These are phyloP conservation scores for Cytospora chrysosperma DNA, from an alignment of 2,329 filamentous ascomycete genomes.

Conservation along the genomic window DNA sequence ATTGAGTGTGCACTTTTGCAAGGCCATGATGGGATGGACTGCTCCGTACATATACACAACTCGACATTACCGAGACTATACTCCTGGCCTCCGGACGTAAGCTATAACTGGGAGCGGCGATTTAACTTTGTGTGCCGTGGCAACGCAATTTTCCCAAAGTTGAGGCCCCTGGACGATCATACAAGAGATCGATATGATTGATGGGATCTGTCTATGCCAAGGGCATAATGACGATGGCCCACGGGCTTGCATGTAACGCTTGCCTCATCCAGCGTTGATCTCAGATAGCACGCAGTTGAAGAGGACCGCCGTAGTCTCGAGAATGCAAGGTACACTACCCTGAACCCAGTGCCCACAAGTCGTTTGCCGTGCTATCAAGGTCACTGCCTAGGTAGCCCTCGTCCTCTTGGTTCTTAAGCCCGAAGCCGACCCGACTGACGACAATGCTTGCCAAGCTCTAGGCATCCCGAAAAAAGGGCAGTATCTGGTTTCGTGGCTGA, in stretches of 20 bases:
- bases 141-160: not conserved
- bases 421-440: constrained; percentile 5
- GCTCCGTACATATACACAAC: no score
- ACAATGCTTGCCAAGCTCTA: not conserved
- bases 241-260: not conserved
- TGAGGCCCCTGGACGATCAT: not conserved
- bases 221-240: constrained; percentile 1
- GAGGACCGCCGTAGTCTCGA: not conserved
- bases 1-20: not conserved
- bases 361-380: not conserved
- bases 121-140: not conserved
- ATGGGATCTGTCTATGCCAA: constrained; percentile 15
- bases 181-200: not conserved
- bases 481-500: not conserved
- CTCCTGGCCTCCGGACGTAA: not conserved
- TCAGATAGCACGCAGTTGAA: not conserved
- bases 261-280: not conserved
- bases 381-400: not conserved
- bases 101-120: constrained; percentile 2
- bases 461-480: constrained; percentile 7
- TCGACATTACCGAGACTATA: no score
- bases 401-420: not conserved
- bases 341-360: not conserved
- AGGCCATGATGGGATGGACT: no score
- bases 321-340: not conserved